Evolutionary conservation across 179 eudicot species (phyloP).

Genomic region (Heliamphora pulchella): DNA sequence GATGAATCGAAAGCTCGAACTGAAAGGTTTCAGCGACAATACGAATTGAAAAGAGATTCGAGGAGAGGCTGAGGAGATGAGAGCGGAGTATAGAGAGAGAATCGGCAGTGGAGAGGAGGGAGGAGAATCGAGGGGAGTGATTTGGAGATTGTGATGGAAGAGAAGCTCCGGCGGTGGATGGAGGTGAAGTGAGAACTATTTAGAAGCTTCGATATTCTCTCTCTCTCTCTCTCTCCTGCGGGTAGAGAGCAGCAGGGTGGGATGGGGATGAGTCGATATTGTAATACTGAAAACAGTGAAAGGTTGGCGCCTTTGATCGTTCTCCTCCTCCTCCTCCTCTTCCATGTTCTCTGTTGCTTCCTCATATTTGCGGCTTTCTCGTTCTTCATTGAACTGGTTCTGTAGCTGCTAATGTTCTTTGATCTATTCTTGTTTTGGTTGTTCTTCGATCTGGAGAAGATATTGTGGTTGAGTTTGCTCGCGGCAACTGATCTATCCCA

Average conservation of each 20-base stretch:
- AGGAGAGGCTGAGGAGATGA: constrained; percentile 6
- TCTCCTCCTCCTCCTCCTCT: constrained; percentile 18
- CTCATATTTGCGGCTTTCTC: neutral
- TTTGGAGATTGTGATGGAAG: constrained; percentile 23
- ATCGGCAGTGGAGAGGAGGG: constrained; percentile 4
- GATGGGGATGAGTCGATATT: no score
- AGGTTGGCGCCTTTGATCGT: neutral
- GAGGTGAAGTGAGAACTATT: constrained; percentile 30
- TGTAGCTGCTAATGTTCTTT: neutral
- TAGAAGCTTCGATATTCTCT: constrained; percentile 38
- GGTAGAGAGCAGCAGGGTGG: no score
- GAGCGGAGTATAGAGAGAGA: constrained; percentile 14
- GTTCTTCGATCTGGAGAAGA: constrained; percentile 11
- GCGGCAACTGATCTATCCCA: no score
- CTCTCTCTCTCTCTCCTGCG: neutral
- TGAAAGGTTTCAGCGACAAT: constrained; percentile 24
- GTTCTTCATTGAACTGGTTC: neutral
- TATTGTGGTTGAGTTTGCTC: neutral
- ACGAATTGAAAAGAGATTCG: neutral
- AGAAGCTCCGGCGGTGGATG: constrained; percentile 33
- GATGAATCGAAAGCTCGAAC: constrained; percentile 32
- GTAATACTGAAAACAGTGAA: no score
- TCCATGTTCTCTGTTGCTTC: constrained; percentile 1
- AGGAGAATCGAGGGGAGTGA: constrained; percentile 4
- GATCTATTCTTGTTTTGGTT: neutral